These are phyloP conservation scores for Rutstroemia sp. DNA, from an alignment of 2,329 filamentous ascomycete species.

Conservation along the genomic window DNA sequence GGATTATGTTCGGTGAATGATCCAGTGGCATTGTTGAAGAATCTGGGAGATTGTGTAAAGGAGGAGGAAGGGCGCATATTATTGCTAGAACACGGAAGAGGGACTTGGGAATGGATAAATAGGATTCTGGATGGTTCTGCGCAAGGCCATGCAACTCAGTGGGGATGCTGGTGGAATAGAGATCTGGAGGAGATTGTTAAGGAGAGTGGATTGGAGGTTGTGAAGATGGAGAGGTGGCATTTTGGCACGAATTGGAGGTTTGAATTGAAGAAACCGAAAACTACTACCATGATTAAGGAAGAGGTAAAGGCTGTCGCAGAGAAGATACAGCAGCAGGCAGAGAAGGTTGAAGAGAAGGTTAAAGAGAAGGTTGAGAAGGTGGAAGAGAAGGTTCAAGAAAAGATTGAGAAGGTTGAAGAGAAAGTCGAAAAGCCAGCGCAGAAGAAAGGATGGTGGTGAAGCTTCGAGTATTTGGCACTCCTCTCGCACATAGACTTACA, in stretches of 20 bases:
- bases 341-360: not conserved
- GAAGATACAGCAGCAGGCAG: not conserved
- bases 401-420: too few species aligned
- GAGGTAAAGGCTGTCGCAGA: not conserved
- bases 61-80: conserved; percentile 52
- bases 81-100: conserved; percentile 55
- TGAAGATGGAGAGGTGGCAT: conserved; percentile 44
- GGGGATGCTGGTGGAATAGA: conserved; percentile 63
- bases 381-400: too few species aligned
- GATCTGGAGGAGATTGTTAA: conserved; percentile 50
- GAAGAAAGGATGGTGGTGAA: too few species aligned
- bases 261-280: conserved; percentile 37
- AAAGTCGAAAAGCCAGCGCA: not conserved
- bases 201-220: conserved; percentile 49
- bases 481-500: not conserved
- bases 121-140: conserved; percentile 48
- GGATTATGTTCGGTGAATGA: conserved; percentile 55
- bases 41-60: conserved; percentile 44
- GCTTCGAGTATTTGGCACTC: not conserved
- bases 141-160: conserved; percentile 47
- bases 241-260: conserved; percentile 52
- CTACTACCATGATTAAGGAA: not conserved
- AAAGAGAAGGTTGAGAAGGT: not conserved
- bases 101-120: conserved; percentile 48
- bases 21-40: conserved; percentile 44